Evolutionary conservation across 2,329 filamentous ascomycete species (phyloP).

Genomic region (Akanthomyces uredinophilus): DNA sequence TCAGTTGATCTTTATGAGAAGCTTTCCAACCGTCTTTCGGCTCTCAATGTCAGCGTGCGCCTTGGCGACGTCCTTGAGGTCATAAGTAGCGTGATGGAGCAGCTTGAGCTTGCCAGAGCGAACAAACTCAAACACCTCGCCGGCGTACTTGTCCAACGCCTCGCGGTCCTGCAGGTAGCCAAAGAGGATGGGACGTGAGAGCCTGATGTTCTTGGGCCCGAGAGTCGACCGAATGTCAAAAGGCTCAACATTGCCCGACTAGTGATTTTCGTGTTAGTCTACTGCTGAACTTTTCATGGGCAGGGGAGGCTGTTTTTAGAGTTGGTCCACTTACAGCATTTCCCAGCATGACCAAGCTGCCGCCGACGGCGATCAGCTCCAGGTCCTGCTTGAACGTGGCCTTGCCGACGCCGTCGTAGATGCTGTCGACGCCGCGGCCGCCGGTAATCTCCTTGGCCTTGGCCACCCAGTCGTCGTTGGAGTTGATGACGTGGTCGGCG

Average conservation of each 20-base stretch:
- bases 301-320: not conserved
- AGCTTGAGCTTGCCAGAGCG: slow-evolving; percentile 64
- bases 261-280: slow-evolving; percentile 12
- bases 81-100: slow-evolving; percentile 71
- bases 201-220: slow-evolving; percentile 67
- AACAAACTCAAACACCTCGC: slow-evolving; percentile 70
- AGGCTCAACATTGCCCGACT: slow-evolving; percentile 69
- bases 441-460: slow-evolving; percentile 65
- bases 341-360: slow-evolving; percentile 71
- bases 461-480: slow-evolving; percentile 52
- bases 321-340: slow-evolving; percentile 59
- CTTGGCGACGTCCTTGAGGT: slow-evolving; percentile 63
- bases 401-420: slow-evolving; percentile 85
- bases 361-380: slow-evolving; percentile 70
- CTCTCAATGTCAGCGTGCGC: slow-evolving; percentile 77
- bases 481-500: slow-evolving; percentile 68
- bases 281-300: not conserved
- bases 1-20: slow-evolving; percentile 62
- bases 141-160: slow-evolving; percentile 65
- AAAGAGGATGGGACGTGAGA: slow-evolving; percentile 70
- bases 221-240: slow-evolving; percentile 50
- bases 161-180: slow-evolving; percentile 64
- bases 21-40: slow-evolving; percentile 77
- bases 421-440: slow-evolving; percentile 66
- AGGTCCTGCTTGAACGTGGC: slow-evolving; percentile 76